Conservation (phyloP, 257 asterid genomes). For the Ballota nigra region DNA sequence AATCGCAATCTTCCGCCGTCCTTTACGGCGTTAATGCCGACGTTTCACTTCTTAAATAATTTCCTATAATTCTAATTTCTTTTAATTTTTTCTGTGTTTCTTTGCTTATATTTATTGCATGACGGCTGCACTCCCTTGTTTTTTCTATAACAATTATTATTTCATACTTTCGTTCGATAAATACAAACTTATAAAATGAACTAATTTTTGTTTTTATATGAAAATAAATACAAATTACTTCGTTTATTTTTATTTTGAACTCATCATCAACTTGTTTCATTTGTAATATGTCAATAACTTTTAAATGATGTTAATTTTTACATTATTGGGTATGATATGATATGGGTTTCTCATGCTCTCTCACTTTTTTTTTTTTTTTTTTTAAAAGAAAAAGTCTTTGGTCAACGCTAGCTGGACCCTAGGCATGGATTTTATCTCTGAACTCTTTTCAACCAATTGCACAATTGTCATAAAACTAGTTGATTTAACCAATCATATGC, state of each 20-base stretch:
- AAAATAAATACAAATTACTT: too few species aligned
- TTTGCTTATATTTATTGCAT: not conserved
- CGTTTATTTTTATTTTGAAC: not conserved
- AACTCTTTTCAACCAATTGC: not conserved
- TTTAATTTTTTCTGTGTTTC: not conserved
- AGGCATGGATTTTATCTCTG: not conserved
- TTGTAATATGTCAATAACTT: not conserved
- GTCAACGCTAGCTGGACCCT: not conserved
- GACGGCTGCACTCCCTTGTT: not conserved
- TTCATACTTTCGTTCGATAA: not conserved
- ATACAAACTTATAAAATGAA: not conserved
- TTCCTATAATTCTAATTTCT: not conserved
- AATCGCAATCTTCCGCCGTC: slow-evolving; percentile 13
- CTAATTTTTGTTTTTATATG: too few species aligned
- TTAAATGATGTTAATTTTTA: not conserved
- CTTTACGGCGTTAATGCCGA: slow-evolving; percentile 23
- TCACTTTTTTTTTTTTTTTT: too few species aligned
- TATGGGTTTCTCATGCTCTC: not conserved
- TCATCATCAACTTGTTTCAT: not conserved
- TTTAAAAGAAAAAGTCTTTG: not conserved
- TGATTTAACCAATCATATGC: not conserved
- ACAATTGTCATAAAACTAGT: not conserved
- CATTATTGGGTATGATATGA: not conserved
- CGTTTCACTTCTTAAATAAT: not conserved
- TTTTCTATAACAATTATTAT: not conserved